Conservation (phyloP, 345 rosid species). For the Pugionium cornutum region DNA sequence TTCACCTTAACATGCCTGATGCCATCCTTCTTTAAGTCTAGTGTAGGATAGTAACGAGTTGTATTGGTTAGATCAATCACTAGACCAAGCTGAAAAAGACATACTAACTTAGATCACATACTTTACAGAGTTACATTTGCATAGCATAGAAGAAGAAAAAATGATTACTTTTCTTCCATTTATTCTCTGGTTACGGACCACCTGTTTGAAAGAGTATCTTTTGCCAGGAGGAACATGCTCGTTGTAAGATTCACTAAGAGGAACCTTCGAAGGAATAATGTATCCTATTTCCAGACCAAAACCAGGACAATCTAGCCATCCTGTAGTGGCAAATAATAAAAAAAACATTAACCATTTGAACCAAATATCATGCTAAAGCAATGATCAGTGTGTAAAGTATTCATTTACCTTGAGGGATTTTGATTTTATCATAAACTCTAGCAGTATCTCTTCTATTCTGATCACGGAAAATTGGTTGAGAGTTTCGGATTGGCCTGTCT, state of each 20-base stretch:
- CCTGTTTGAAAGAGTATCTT: constrained; percentile 96
- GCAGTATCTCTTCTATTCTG: constrained; percentile 42
- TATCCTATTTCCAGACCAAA: constrained; percentile 67
- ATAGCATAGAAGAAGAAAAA: not conserved
- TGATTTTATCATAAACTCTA: constrained; percentile 60
- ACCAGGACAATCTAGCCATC: constrained; percentile 95
- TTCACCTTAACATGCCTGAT: constrained; percentile 88
- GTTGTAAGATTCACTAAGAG: constrained; percentile 77
- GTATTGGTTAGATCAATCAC: constrained; percentile 98
- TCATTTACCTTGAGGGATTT: constrained; percentile 73
- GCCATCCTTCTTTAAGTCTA: constrained; percentile 66
- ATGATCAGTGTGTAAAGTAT: no score
- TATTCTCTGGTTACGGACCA: constrained; percentile 71
- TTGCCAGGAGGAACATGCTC: constrained; percentile 80
- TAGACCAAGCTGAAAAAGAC: constrained; percentile 66
- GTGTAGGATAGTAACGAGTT: constrained; percentile 65
- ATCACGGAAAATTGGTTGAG: constrained; percentile 52
- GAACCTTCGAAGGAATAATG: constrained; percentile 92
- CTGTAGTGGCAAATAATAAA: constrained; percentile 36
- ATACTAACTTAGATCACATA: no score
- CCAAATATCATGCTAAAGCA: no score
- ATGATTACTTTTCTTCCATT: constrained; percentile 61
- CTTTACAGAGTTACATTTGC: not conserved
- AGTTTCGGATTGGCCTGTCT: constrained; percentile 47
- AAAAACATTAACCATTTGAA: not conserved